A percentile compares a stretch with the other conserved stretches of the same genome.
Conservation (phyloP, 1,284 basidiomycete genomes). For the Trichosporon sp. region DNA sequence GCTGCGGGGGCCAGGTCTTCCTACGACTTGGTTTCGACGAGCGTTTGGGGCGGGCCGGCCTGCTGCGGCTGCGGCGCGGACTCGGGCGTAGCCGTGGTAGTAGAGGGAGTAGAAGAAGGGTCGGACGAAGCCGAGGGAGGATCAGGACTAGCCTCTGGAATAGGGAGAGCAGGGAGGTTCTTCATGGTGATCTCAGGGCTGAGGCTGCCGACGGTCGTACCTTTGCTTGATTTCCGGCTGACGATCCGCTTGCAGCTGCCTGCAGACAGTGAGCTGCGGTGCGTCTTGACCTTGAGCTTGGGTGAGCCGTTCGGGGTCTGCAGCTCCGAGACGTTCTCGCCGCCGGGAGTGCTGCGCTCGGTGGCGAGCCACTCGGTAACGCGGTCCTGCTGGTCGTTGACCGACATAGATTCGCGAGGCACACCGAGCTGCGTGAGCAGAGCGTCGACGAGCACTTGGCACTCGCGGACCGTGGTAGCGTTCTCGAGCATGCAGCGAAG, state of each 20-base stretch:
- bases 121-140: not conserved
- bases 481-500: constrained; percentile 69
- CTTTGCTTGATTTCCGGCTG: constrained; percentile 14
- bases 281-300: constrained; percentile 8
- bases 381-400: constrained; percentile 36
- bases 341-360: constrained; percentile 12
- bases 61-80: not conserved
- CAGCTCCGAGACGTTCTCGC: not conserved
- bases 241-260: constrained; percentile 9
- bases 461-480: constrained; percentile 77
- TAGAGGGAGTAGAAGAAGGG: not conserved
- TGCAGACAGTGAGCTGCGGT: constrained; percentile 1
- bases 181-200: constrained; percentile 27
- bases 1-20: not conserved
- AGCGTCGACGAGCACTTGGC: constrained; percentile 77
- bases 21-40: constrained; percentile 7
- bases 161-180: constrained; percentile 28
- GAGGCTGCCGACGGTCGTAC: constrained; percentile 36
- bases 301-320: constrained; percentile 5
- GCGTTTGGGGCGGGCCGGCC: not conserved
- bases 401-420: constrained; percentile 28
- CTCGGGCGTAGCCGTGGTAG: not conserved
- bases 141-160: not conserved
- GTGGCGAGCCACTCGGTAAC: constrained; percentile 49
- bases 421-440: constrained; percentile 69